Evolutionary conservation across 2,329 filamentous ascomycete genomes (phyloP), one percentile per base, ranked within the genome.

Genomic region (Zasmidium cellare): DNA sequence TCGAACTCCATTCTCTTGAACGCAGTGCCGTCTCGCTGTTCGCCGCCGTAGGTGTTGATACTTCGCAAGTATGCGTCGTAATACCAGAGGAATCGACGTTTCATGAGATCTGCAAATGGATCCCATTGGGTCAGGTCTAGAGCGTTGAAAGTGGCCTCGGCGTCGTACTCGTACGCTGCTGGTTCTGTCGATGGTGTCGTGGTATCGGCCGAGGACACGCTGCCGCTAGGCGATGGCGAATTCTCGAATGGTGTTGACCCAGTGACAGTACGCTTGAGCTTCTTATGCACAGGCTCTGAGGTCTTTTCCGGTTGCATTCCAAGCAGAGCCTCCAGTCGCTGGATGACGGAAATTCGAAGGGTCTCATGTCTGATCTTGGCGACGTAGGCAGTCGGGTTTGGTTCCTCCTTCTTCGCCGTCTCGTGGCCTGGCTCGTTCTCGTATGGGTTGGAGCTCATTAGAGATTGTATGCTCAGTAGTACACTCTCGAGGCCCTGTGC

Each of bases 401-500:
- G 46, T 18, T 69, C 62, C 16, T 69, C 62, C 53, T 67, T 67
- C 60, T 69, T 70, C n/a, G 53, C 57, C 7, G 55, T 60, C 72
- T 97, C 93, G 67, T 91, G 97, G 5, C 94, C 94, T 1, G 94
- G 94, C 72, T 57, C 55, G 44, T 57, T 57, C 18, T 65, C 62
- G 74, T 96, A 97, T 0, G 93, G 94, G 67, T 97, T 96, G 24
- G 85, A 78, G 1, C 92, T 96, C 88, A 99, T 92, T 46, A 99
- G 80, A 73, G 92, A 97, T 75, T 99, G 94, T 57, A 99, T 97
- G 3, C 93, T 97, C 53, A 97, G 85, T 49, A 99, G 76, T 50
- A 97, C 91, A 0, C 93, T 97, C 73, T 97, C 94, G 1, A 99
- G 80, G 6, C 94, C 93, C 31, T 97, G 94, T 0, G 93, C 94